Percentiles rank a stretch among this genome's conserved stretches.
These are phyloP conservation scores for Nicotiana noctiflora DNA, from an alignment of 257 asterid genomes.

Conservation along the genomic window DNA sequence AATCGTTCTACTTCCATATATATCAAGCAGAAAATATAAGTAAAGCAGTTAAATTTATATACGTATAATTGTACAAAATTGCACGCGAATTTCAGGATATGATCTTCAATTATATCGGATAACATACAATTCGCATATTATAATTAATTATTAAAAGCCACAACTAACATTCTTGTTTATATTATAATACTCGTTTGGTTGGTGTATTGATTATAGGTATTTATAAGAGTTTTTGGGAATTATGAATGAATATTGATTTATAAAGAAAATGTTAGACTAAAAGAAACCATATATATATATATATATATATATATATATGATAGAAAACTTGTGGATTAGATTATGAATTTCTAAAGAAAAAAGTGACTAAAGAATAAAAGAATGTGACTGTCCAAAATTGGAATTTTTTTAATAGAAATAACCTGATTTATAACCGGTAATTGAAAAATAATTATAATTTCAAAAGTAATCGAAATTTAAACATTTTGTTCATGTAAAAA, in stretches of 20 bases:
- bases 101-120: background rate
- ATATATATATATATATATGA: too few relatives aligned
- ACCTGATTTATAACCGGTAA: too few relatives aligned
- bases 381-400: background rate
- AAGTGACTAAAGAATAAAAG: background rate
- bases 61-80: background rate
- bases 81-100: background rate
- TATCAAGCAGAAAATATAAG: background rate
- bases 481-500: too few relatives aligned
- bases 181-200: background rate
- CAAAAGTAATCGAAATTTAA: too few relatives aligned
- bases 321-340: background rate
- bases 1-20: background rate
- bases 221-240: background rate
- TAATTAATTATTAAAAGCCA: background rate
- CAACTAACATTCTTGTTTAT: background rate
- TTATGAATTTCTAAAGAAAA: background rate
- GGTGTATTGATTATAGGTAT: background rate
- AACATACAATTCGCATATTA: background rate
- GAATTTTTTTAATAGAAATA: too few relatives aligned
- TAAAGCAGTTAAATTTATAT: background rate
- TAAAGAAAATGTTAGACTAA: background rate
- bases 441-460: too few relatives aligned
- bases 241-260: background rate
- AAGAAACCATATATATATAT: background rate